Base-by-base conservation (phyloP, 2,329 filamentous ascomycete species). In the Lecanicillium sp. region DNA sequence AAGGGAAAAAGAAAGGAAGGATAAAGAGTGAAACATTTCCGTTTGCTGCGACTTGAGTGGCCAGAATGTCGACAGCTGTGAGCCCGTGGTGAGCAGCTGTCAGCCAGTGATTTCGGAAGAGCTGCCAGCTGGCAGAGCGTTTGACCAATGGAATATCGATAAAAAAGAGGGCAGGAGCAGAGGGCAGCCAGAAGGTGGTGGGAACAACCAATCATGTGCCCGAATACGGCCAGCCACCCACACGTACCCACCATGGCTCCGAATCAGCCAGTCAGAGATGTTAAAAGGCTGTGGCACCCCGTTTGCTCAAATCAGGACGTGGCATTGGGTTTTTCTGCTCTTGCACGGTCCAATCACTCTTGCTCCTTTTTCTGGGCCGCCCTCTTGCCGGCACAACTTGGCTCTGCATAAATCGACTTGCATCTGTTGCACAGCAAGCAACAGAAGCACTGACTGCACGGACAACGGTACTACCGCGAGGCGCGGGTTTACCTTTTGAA, bases 261-360 rank as follows among this genome's bases (percentile, higher is more conserved):
- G 65, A 72, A 61, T 71, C 68, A 73, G 71, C 73, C 72, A 75
- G 67, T 74, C 67, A 75, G 60, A 71, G 60, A 60, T 60, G 62
- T 65, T 66, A 64, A 68, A 69, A 66, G 63, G 65, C 59, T 61
- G 62, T 62, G 62, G 64, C 65, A 64, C 65, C 61, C 59, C 62
- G 62, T 61, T 69, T n/a, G 68, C 68, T 74, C 73, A 74, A 75
- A 74, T 75, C 72, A 75, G 62, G 65, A 71, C 65, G 64, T 68
- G 63, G 64, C 63, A 71, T 69, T 67, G 63, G 29, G 24, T 57
- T 39, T 48, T 43, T 67, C 64, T 62, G 61, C 63, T 67, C 55
- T 46, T 63, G 60, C 65, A 71, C 67, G 67, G 68, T 40, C 72
- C 73, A 75, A 75, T 75, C 72, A 73, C 60, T 62, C 59, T 62